phyloP scores from a whole-genome alignment of 495 filamentous ascomycete species.

The Annulohypoxylon nitens region DNA sequence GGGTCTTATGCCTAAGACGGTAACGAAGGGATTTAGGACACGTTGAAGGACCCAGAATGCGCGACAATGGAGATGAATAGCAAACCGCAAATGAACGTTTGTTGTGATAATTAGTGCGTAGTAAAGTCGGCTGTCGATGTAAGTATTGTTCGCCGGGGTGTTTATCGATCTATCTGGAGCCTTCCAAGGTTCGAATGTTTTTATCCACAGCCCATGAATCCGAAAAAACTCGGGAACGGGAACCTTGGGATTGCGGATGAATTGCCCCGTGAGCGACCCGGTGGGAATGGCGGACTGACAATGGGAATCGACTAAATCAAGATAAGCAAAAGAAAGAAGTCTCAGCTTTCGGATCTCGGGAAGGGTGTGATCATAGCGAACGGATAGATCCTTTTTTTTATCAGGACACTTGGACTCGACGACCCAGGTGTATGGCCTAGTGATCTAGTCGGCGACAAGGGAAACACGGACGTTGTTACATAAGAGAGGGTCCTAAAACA shows the following conservation, averaged over 20 bases:
- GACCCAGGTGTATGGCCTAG: background rate
- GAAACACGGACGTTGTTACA: conserved; percentile 22
- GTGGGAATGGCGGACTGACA: background rate
- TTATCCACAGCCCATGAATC: conserved; percentile 4
- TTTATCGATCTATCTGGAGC: conserved; percentile 15
- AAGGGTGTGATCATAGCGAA: conserved; percentile 33
- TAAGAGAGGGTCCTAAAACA: conserved; percentile 39
- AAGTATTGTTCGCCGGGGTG: background rate
- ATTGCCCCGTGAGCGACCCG: conserved; percentile 32
- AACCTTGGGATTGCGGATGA: background rate
- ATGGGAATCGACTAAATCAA: conserved; percentile 5
- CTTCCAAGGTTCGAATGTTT: background rate
- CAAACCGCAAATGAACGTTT: conserved; percentile 15
- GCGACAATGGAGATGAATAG: background rate
- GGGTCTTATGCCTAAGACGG: background rate
- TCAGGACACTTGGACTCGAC: conserved; percentile 39
- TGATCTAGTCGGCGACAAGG: background rate
- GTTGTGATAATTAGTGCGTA: background rate
- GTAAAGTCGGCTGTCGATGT: background rate
- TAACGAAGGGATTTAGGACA: conserved; percentile 29
- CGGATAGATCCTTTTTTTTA: conserved; percentile 46
- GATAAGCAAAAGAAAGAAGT: conserved; percentile 14
- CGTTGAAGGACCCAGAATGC: conserved; percentile 7
- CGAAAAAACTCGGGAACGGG: background rate
- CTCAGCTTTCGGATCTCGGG: conserved; percentile 43